Conservation (phyloP, 495 filamentous ascomycete genomes). For the Podospora sp. region DNA sequence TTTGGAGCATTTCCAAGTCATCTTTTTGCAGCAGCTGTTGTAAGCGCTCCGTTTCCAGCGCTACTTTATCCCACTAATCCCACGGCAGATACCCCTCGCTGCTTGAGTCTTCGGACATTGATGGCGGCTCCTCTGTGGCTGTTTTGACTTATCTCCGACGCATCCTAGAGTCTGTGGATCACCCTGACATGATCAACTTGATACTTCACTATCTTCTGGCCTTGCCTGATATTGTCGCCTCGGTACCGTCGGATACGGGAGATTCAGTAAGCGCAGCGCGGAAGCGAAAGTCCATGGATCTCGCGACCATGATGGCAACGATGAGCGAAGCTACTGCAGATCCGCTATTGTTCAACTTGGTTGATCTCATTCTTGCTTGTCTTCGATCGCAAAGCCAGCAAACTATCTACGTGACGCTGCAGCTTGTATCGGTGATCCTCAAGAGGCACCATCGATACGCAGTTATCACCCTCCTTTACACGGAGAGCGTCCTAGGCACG, state of each 20-base stretch:
- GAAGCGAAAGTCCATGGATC: constrained; percentile 83
- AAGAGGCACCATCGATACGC: constrained; percentile 86
- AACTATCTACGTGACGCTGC: constrained; percentile 84
- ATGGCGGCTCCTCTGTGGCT: constrained; percentile 94
- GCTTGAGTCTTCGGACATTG: constrained; percentile 92
- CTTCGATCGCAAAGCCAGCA: constrained; percentile 83
- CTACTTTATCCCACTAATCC: neutral
- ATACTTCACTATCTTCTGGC: constrained; percentile 93
- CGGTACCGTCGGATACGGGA: constrained; percentile 27
- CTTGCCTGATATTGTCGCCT: constrained; percentile 57
- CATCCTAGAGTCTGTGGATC: constrained; percentile 85
- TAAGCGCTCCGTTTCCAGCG: constrained; percentile 50
- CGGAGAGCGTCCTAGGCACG: constrained; percentile 54
- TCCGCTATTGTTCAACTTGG: constrained; percentile 87
- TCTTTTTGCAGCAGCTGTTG: constrained; percentile 94
- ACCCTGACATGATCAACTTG: constrained; percentile 88
- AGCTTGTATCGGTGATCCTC: constrained; percentile 80
- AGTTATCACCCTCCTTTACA: constrained; percentile 71
- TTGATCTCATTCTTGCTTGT: constrained; percentile 85
- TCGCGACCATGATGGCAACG: constrained; percentile 74
- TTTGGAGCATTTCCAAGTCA: constrained; percentile 93
- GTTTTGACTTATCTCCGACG: constrained; percentile 91
- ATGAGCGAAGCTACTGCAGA: constrained; percentile 71
- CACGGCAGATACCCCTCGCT: constrained; percentile 82
- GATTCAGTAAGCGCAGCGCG: constrained; percentile 63